These are phyloP conservation scores for Lupinus albus DNA, from an alignment of 306 rosid genomes.

Conservation along the genomic window DNA sequence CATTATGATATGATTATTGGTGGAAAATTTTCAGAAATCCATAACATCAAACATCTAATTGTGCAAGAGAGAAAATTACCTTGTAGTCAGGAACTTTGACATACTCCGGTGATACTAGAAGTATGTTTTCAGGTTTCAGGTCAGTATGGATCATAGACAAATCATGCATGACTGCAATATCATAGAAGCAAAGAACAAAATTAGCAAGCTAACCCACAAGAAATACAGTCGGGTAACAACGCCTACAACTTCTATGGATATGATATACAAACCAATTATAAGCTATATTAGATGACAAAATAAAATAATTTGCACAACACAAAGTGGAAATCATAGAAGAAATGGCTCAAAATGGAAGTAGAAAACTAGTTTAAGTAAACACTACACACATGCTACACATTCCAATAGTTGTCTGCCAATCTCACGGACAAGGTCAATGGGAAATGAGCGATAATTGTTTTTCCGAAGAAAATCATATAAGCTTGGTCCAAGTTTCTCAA, in stretches of 20 bases:
- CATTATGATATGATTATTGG: no score
- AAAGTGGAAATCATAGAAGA: conserved; percentile 11
- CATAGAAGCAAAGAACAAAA: neutral
- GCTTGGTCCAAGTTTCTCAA: conserved; percentile 99
- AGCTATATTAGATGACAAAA: neutral
- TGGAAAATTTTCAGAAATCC: no score
- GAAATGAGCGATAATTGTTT: conserved; percentile 99
- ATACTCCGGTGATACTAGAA: conserved; percentile 71
- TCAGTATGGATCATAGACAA: conserved; percentile 83
- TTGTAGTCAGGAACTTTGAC: conserved; percentile 76
- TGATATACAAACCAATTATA: neutral
- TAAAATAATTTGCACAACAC: neutral
- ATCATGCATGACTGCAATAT: conserved; percentile 89
- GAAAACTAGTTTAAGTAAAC: conserved; percentile 57
- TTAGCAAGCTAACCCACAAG: conserved; percentile 25
- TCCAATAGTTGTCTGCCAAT: conserved; percentile 99
- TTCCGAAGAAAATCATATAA: conserved; percentile 99
- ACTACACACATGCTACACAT: conserved; percentile 99
- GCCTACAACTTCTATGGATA: neutral
- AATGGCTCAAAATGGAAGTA: conserved; percentile 35
- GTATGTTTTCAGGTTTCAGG: conserved; percentile 90
- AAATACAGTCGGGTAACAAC: neutral
- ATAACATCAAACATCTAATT: no score
- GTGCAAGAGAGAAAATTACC: conserved; percentile 31
- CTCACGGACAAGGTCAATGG: conserved; percentile 99